These are phyloP conservation scores for Hemerocallis citrina DNA, from an alignment of 106 monocot species.

Conservation along the genomic window DNA sequence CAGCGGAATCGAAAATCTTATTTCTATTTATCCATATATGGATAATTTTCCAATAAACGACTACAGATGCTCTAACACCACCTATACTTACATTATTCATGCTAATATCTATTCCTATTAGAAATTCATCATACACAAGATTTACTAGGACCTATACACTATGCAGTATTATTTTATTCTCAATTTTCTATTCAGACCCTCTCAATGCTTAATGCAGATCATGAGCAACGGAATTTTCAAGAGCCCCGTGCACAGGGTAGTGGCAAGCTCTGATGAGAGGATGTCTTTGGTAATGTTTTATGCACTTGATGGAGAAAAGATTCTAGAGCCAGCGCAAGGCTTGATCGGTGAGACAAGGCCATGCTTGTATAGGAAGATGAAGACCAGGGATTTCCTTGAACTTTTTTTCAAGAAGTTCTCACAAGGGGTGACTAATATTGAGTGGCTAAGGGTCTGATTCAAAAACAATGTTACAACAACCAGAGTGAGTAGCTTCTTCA, in stretches of 20 bases:
- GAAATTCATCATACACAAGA: too few species aligned
- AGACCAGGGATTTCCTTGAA: conserved; percentile 14
- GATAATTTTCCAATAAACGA: too few species aligned
- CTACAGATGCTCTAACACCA: too few species aligned
- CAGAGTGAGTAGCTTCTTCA: too few species aligned
- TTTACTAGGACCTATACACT: too few species aligned
- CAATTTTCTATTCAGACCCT: too few species aligned
- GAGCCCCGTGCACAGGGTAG: conserved; percentile 39
- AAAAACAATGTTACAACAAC: not conserved
- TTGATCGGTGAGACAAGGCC: conserved; percentile 26
- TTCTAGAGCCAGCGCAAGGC: conserved; percentile 18
- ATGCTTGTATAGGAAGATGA: conserved; percentile 26
- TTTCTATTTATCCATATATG: too few species aligned
- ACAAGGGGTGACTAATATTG: conserved; percentile 17
- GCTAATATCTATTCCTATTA: too few species aligned
- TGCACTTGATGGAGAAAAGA: conserved; percentile 10
- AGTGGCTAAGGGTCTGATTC: conserved; percentile 22
- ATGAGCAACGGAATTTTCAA: conserved; percentile 48
- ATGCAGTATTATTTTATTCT: too few species aligned
- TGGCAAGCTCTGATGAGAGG: conserved; percentile 23
- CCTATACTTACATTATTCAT: too few species aligned
- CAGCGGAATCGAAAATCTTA: too few species aligned
- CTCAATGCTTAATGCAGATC: conserved; percentile 22
- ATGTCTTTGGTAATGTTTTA: conserved; percentile 38
- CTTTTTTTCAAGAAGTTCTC: conserved; percentile 15